Evolutionary conservation across 1,139 yeast genomes (phyloP).

Genomic region (Suhomyces bokatorum): DNA sequence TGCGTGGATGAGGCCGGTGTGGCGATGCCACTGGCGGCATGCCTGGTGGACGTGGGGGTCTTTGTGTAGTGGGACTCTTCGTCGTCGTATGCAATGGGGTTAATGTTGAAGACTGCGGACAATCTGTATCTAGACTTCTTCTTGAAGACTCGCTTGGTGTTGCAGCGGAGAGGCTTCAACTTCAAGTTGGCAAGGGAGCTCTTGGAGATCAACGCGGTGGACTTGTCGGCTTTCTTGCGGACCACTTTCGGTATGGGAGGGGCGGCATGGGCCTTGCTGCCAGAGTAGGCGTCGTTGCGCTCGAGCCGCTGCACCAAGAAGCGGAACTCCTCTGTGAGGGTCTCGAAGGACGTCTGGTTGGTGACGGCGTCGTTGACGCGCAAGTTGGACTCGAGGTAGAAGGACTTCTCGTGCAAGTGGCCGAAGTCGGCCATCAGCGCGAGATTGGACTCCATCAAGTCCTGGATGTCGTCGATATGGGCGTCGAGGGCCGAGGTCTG

Average conservation of each 20-base stretch:
- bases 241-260: not conserved
- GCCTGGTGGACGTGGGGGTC: constrained; percentile 4
- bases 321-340: constrained; percentile 45
- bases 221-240: not conserved
- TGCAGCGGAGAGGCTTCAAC: constrained; percentile 44
- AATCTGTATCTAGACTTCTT: constrained; percentile 45
- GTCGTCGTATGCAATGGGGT: constrained; percentile 31
- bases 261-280: not conserved
- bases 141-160: constrained; percentile 31
- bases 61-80: constrained; percentile 8
- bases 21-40: not conserved
- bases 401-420: constrained; percentile 34
- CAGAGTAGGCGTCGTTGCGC: constrained; percentile 11
- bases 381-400: constrained; percentile 38
- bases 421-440: constrained; percentile 28
- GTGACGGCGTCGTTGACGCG: constrained; percentile 34
- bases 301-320: constrained; percentile 17
- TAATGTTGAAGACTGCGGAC: constrained; percentile 40
- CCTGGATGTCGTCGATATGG: constrained; percentile 32
- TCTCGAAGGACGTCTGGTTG: constrained; percentile 52
- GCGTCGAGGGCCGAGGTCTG: constrained; percentile 31
- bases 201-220: constrained; percentile 11
- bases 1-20: constrained; percentile 1
- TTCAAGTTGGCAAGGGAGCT: constrained; percentile 40
- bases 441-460: constrained; percentile 26